A percentile compares a stretch with the other conserved stretches of the same genome.
Conservation (phyloP, 108 stramenopile species). For the Tribonema minus region DNA sequence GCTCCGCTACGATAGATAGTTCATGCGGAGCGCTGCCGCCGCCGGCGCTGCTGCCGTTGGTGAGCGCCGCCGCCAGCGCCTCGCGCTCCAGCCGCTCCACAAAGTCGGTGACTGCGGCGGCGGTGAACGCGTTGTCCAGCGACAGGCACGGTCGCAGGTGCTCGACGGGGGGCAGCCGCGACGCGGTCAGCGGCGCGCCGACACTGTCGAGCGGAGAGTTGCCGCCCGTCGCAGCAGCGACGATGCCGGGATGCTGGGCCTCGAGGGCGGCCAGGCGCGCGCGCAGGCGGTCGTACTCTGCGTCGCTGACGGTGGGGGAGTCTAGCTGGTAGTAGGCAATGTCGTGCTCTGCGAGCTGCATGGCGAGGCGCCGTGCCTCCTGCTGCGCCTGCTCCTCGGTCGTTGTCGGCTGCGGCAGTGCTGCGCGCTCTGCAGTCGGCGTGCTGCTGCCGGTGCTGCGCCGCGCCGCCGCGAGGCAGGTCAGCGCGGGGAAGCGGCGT, state of each 20-base stretch:
- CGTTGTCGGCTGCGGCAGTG: no score
- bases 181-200: background rate
- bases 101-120: slow-evolving; percentile 14
- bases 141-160: slow-evolving; percentile 33
- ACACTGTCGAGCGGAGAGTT: slow-evolving; percentile 1
- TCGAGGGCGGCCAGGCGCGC: slow-evolving; percentile 13
- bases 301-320: slow-evolving; percentile 31
- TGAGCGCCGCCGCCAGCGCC: background rate
- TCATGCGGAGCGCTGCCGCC: background rate
- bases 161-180: slow-evolving; percentile 10
- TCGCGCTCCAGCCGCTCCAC: slow-evolving; percentile 7
- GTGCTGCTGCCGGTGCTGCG: no score
- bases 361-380: no score
- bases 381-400: no score
- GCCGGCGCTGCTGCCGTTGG: background rate
- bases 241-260: slow-evolving; percentile 9
- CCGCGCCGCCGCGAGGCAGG: no score
- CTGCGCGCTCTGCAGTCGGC: no score
- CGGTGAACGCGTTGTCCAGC: slow-evolving; percentile 43
- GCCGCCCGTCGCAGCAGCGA: no score
- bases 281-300: slow-evolving; percentile 40
- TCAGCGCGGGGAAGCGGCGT: no score
- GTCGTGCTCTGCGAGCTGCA: slow-evolving; percentile 33
- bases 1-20: slow-evolving; percentile 65
- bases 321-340: slow-evolving; percentile 27